Conservation (phyloP, 1,284 basidiomycete genomes). For the Lignosus rhinocerotis region DNA sequence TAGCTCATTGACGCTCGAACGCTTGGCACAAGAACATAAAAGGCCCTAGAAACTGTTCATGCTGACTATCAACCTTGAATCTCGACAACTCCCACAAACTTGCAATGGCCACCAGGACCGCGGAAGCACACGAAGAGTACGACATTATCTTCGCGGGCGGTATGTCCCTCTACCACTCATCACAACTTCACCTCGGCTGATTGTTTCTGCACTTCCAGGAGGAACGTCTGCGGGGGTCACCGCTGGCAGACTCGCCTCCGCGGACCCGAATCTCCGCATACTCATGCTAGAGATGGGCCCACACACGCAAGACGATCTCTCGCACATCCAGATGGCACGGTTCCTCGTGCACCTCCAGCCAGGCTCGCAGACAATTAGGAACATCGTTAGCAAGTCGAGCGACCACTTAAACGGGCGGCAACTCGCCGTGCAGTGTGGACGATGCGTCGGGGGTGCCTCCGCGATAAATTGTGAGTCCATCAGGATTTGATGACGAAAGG, state of each 20-base stretch:
- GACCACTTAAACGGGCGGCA: slow-evolving; percentile 45
- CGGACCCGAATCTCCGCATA: slow-evolving; percentile 45
- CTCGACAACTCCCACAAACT: too few relatives aligned
- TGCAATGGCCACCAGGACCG: too few relatives aligned
- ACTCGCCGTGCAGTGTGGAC: slow-evolving; percentile 42
- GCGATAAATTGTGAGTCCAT: slow-evolving; percentile 51
- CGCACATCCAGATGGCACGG: slow-evolving; percentile 53
- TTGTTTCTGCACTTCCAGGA: slow-evolving; percentile 31
- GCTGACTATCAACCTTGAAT: too few relatives aligned
- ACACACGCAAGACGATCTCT: slow-evolving; percentile 41
- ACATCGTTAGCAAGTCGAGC: slow-evolving; percentile 43
- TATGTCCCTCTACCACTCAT: neutral
- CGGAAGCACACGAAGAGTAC: neutral
- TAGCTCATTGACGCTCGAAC: too few relatives aligned
- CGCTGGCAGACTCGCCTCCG: slow-evolving; percentile 47
- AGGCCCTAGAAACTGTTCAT: too few relatives aligned
- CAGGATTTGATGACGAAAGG: neutral
- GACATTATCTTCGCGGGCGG: slow-evolving; percentile 20
- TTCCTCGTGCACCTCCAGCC: slow-evolving; percentile 42
- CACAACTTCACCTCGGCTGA: neutral
- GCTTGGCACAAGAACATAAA: too few relatives aligned
- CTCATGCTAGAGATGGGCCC: slow-evolving; percentile 48
- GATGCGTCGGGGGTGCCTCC: slow-evolving; percentile 60
- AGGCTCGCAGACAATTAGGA: slow-evolving; percentile 41
- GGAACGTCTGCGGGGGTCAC: slow-evolving; percentile 48